Evolutionary conservation across 176 grass and related monocot genomes (phyloP).

Genomic region (Hordeum marinum): DNA sequence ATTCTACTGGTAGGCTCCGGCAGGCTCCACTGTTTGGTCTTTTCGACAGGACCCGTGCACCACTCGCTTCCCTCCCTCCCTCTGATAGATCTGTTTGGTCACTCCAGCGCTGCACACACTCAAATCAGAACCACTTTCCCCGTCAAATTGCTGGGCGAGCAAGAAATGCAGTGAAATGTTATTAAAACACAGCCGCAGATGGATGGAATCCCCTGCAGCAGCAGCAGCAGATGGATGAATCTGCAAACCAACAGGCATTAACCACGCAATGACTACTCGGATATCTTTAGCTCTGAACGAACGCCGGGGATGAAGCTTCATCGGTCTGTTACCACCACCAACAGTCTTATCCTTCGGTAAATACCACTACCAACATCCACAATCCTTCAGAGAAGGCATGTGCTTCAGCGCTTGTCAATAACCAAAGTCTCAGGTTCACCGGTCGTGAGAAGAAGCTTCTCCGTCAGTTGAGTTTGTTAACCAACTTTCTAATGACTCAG

Average conservation of each 20-base stretch:
- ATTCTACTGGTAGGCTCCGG: neutral
- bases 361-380: no score
- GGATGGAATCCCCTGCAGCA: neutral
- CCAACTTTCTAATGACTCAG: neutral
- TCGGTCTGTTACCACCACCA: neutral
- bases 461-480: neutral
- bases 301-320: neutral
- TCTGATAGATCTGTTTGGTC: neutral
- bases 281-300: neutral
- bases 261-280: neutral
- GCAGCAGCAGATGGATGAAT: neutral
- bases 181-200: neutral
- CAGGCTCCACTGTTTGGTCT: conserved; percentile 4
- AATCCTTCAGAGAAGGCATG: no score
- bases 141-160: neutral
- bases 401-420: no score
- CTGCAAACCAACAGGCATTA: neutral
- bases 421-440: no score
- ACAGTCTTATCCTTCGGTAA: neutral
- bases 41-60: neutral
- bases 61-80: neutral
- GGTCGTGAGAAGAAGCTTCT: neutral
- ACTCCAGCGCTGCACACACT: conserved; percentile 4
- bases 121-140: neutral
- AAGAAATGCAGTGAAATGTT: neutral